Percentiles rank a stretch among this genome's conserved stretches.
phyloP scores from a whole-genome alignment of 192 early-diverging fungal species.

The Neocallimastix lanati region DNA sequence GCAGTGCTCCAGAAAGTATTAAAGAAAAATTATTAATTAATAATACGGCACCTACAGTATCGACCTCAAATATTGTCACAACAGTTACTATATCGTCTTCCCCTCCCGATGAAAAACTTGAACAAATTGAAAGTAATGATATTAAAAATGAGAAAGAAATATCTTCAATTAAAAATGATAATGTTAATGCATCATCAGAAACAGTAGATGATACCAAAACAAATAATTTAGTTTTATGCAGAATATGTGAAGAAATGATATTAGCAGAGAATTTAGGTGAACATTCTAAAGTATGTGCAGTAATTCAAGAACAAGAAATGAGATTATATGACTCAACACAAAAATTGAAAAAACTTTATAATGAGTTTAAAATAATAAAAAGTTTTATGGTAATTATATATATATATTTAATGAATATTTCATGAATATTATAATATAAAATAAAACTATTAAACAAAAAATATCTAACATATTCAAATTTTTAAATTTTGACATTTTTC shows the following conservation, averaged over 20 bases:
- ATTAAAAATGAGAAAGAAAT: neutral
- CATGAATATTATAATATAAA: too few relatives aligned
- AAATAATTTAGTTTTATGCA: conserved; percentile 39
- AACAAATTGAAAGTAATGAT: neutral
- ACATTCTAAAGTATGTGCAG: conserved; percentile 63
- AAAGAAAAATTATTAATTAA: too few relatives aligned
- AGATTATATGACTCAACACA: neutral
- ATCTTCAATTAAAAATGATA: neutral
- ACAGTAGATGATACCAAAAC: neutral
- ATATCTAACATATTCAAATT: too few relatives aligned
- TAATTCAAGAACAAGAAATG: conserved; percentile 34
- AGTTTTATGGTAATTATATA: neutral
- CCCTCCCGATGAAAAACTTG: neutral
- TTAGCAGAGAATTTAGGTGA: conserved; percentile 38
- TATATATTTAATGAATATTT: too few relatives aligned
- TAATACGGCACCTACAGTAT: too few relatives aligned
- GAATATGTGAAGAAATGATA: conserved; percentile 73
- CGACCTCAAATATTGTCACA: too few relatives aligned
- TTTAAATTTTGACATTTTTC: too few relatives aligned
- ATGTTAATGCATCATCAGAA: neutral
- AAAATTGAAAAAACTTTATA: neutral
- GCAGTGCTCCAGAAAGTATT: neutral
- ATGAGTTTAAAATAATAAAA: neutral
- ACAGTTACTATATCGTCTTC: too few relatives aligned
- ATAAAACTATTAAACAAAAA: too few relatives aligned